Conservation (phyloP, 805 yeast genomes). For the Wickerhamomyces tratensis region DNA sequence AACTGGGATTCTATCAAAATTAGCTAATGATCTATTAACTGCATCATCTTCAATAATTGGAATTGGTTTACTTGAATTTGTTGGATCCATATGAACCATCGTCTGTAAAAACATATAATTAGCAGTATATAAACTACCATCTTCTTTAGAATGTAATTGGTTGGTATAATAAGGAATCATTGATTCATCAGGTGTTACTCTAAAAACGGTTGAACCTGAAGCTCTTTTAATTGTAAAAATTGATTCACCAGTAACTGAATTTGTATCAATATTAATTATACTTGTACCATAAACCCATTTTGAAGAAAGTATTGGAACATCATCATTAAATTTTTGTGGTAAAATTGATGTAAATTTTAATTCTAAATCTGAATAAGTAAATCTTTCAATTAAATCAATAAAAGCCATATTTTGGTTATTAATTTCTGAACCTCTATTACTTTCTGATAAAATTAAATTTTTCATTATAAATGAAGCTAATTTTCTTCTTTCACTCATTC, state of each 20-base stretch:
- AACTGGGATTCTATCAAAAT: constrained; percentile 68
- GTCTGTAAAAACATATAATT: constrained; percentile 43
- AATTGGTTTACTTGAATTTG: constrained; percentile 30
- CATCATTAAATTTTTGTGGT: constrained; percentile 18
- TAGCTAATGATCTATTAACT: constrained; percentile 41
- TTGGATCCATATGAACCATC: constrained; percentile 30
- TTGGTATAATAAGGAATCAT: constrained; percentile 22
- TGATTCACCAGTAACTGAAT: constrained; percentile 40
- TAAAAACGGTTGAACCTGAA: constrained; percentile 47
- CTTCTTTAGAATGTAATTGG: constrained; percentile 12
- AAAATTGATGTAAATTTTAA: constrained; percentile 28
- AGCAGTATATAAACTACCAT: constrained; percentile 25
- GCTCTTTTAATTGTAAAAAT: constrained; percentile 50
- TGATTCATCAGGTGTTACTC: constrained; percentile 30
- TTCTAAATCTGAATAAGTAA: constrained; percentile 55
- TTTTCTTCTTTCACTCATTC: constrained; percentile 44
- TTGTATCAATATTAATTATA: constrained; percentile 46
- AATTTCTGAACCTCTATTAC: constrained; percentile 20
- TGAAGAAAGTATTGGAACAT: constrained; percentile 16
- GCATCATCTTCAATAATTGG: constrained; percentile 41
- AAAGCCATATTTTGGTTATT: constrained; percentile 48
- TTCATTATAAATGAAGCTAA: constrained; percentile 55
- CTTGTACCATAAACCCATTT: constrained; percentile 58
- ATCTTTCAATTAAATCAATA: constrained; percentile 59
- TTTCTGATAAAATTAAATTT: constrained; percentile 36